Evolutionary conservation across 257 asterid species (phyloP), one percentile per base, ranked within the genome.

Genomic region (Capsicum baccatum): DNA sequence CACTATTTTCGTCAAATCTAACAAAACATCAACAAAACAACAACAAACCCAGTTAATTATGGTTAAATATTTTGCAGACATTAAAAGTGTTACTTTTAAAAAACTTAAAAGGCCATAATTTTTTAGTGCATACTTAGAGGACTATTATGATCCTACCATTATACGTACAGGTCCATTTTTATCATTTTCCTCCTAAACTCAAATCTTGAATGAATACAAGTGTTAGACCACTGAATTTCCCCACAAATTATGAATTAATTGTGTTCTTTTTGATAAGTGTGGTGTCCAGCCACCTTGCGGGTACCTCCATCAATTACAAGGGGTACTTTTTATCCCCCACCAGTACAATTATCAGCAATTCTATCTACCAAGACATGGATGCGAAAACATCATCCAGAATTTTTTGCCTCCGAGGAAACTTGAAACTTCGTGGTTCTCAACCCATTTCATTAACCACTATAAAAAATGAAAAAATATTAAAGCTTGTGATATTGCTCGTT

Each of bases 401-500:
- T 6, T 67, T 68, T 68, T 37, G 76, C 76, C 76, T 68, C 21
- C 0, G 3, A 7, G 52, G 74, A 52, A 37, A 37, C 19, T 13
- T 67, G 48, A 67, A 67, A 67, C 74, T 64, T 33, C 47, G 12
- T 64, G 47, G 74, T 66, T 66, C 74, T 66, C 19, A 66, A 66
- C 42, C 48, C 19, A 66, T 35, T 66, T 66, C n/a, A 35, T 66
- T 35, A 50, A 14, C 21, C n/a, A 66, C 10, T 69, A 8, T 69
- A 1, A 42, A 42, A 69, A 16, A 16, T 39, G 15, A 33, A 16
- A 37, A 67, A 67, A 12, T 14, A 39, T 42, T 69, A 8, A 9
- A 12, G 42, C 55, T 42, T 69, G 79, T 69, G 79, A 42, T 39
- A 69, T 69, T 37, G 79, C 15, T 69, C 8, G 8, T 68, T 10